Conservation (phyloP, 192 early-diverging fungal genomes). For the Backusella westeae region DNA sequence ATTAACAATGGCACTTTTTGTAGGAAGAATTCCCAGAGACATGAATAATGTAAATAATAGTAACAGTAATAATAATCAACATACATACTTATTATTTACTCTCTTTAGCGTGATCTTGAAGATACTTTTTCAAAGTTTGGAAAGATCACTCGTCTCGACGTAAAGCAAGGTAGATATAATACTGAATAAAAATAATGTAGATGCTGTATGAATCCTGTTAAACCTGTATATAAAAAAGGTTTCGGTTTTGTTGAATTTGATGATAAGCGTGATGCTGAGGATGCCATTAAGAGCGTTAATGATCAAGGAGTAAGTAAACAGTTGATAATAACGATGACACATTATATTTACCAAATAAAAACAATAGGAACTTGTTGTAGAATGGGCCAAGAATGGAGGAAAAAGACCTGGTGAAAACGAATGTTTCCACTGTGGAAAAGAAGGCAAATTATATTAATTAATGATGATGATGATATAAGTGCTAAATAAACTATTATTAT, state of each 20-base stretch:
- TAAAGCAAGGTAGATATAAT: constrained; percentile 45
- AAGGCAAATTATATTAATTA: constrained; percentile 1
- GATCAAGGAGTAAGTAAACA: constrained; percentile 37
- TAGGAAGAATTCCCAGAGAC: constrained; percentile 47
- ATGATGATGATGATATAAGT: neutral
- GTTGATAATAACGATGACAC: neutral
- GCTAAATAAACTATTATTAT: constrained; percentile 3
- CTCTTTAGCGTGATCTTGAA: constrained; percentile 51
- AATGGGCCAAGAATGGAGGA: constrained; percentile 57
- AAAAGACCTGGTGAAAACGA: constrained; percentile 48
- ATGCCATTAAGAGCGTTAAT: constrained; percentile 45
- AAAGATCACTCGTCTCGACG: constrained; percentile 53
- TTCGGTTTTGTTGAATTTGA: constrained; percentile 55
- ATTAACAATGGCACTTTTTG: constrained; percentile 44
- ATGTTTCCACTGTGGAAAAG: constrained; percentile 42
- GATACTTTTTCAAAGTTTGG: constrained; percentile 52
- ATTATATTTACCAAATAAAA: neutral
- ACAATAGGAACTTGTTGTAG: constrained; percentile 42
- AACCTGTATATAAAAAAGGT: constrained; percentile 14
- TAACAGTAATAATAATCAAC: neutral
- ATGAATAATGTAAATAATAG: constrained; percentile 22
- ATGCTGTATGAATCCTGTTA: neutral
- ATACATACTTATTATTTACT: neutral
- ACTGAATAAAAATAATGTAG: neutral
- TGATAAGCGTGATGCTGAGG: constrained; percentile 47